These are phyloP conservation scores for Russula compacta DNA, from an alignment of 768 basidiomycete species.

Conservation along the genomic window DNA sequence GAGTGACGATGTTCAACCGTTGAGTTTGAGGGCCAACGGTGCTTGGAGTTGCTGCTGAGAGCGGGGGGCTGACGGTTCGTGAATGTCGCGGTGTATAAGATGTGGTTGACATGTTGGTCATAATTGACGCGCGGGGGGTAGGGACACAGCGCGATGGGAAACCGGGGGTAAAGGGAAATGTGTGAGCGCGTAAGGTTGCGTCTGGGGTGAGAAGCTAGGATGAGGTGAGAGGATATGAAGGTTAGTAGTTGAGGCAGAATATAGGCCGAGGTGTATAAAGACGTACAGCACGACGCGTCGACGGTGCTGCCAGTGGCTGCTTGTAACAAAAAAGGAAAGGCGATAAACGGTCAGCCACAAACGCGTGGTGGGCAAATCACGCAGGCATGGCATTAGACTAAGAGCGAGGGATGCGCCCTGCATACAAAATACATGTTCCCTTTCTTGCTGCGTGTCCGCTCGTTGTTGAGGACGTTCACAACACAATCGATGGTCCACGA, in stretches of 20 bases:
- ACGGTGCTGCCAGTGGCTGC: not conserved
- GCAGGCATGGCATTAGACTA: too few relatives aligned
- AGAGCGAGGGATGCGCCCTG: too few relatives aligned
- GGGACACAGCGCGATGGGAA: not conserved
- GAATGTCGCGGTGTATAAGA: constrained; percentile 21
- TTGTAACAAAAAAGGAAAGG: not conserved
- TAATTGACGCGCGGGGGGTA: not conserved
- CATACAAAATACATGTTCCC: too few relatives aligned
- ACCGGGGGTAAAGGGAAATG: not conserved
- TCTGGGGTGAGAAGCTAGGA: not conserved
- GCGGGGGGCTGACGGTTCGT: constrained; percentile 25
- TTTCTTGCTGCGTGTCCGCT: too few relatives aligned
- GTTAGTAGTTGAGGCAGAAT: not conserved
- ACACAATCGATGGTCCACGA: too few relatives aligned
- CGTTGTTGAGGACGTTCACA: too few relatives aligned
- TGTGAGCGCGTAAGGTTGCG: not conserved
- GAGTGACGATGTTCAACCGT: constrained; percentile 61
- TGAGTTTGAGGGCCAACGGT: constrained; percentile 24
- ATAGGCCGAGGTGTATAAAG: constrained; percentile 1
- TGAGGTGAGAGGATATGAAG: not conserved
- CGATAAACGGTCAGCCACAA: constrained; percentile 8
- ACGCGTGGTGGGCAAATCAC: too few relatives aligned
- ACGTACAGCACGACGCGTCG: not conserved
- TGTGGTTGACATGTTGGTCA: constrained; percentile 11
- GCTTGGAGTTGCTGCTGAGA: constrained; percentile 22